Evolutionary conservation across 331 rosid genomes (phyloP), one percentile per base, ranked within the genome.

Genomic region (Rhamnella rubrinervis): DNA sequence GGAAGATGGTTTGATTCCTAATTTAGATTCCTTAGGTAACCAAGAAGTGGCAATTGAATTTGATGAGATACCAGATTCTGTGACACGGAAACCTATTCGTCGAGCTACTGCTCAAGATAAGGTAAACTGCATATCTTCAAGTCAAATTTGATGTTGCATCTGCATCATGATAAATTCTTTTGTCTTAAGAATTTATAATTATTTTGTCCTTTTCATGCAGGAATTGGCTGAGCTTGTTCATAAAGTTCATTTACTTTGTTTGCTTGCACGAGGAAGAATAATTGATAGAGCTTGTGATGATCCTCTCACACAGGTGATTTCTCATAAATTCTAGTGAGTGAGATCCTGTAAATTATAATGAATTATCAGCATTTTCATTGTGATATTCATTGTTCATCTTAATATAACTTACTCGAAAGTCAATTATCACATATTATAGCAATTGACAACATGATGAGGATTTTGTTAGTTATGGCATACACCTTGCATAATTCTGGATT

Each of bases 241-340:
- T 76, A 90, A 80, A 81, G 91, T 79, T 83, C 97, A 93, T 84
- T 80, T 93, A 79, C 97, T 93, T 65, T 93, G 96, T 85, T 81
- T 90, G 80, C 93, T 93, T 62, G 96, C 90, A 70, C 96, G 97
- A 56, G 98, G 98, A 76, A 93, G 96, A 83, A 67, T 87, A 72
- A 78, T 88, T 63, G 97, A 90, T 81, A 72, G 61, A 53, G 95
- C 89, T 75, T 93, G 98, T 70, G 89, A 90, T 57, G 91, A 93
- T 77, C 84, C 89, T 76, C 88, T 93, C 59, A 87, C 84, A 67
- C 97, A 93, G 97, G 98, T 93, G 59, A 56, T 64, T 78, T 75
- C 25, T 67, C 59, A 35, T 57, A 39, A 49, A 71, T 65, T 75
- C 20, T 75, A 58, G 55, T 66, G 12, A 31, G 7, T 59, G 35